Percentiles rank a stretch among this genome's conserved stretches.
These are phyloP conservation scores for Chionographis japonica DNA, from an alignment of 106 monocot genomes.

Conservation along the genomic window DNA sequence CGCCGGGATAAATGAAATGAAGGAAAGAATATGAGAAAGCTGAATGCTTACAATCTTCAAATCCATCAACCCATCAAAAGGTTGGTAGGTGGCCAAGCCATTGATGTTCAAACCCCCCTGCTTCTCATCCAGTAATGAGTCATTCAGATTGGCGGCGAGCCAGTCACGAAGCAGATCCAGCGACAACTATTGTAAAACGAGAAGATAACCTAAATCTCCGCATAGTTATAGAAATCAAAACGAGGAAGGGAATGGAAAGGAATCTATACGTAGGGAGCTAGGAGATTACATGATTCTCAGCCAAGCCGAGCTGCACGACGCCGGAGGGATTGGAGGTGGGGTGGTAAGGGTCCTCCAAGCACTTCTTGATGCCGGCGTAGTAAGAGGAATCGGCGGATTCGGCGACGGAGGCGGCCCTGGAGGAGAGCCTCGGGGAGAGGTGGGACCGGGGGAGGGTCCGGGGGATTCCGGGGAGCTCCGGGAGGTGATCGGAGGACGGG, in stretches of 20 bases:
- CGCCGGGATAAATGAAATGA: no score
- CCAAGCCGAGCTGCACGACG: constrained; percentile 55
- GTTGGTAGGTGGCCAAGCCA: constrained; percentile 50
- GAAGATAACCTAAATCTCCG: constrained; percentile 11
- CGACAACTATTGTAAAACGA: constrained; percentile 39
- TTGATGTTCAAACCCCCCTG: constrained; percentile 25
- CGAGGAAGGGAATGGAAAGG: background rate
- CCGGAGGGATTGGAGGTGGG: constrained; percentile 38
- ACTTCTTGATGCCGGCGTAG: constrained; percentile 26
- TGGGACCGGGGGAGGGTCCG: constrained; percentile 26
- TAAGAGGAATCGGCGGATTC: constrained; percentile 31
- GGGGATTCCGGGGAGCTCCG: constrained; percentile 17
- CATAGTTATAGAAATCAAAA: background rate
- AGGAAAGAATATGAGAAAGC: no score
- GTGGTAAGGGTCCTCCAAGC: constrained; percentile 38
- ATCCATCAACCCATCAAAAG: constrained; percentile 59
- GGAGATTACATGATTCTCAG: constrained; percentile 47
- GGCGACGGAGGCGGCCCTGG: constrained; percentile 27
- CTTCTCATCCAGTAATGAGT: constrained; percentile 19
- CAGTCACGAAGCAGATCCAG: constrained; percentile 51
- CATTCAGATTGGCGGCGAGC: constrained; percentile 24
- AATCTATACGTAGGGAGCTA: background rate
- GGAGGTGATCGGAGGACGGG: constrained; percentile 11
- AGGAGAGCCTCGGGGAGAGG: constrained; percentile 43
- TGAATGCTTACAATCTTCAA: constrained; percentile 59